phyloP scores from a whole-genome alignment of 495 filamentous ascomycete genomes.

The Monascus purpureus region DNA sequence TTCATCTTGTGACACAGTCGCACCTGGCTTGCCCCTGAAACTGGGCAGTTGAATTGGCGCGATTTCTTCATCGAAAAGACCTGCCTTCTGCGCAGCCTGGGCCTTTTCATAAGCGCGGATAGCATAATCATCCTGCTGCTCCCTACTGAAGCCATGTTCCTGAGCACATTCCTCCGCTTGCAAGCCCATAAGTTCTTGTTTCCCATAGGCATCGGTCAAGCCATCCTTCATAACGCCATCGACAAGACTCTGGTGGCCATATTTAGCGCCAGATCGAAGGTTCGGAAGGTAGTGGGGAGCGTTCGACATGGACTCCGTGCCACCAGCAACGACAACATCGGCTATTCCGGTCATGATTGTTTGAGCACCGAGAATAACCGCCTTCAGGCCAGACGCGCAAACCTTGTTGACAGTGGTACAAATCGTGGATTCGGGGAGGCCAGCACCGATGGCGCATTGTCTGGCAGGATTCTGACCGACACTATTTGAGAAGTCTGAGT shows the following conservation, averaged over 20 bases:
- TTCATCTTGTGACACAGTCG: constrained; percentile 73
- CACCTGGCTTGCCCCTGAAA: constrained; percentile 75
- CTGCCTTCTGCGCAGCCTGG: constrained; percentile 64
- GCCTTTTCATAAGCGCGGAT: constrained; percentile 86
- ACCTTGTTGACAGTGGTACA: constrained; percentile 98
- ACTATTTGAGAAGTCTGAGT: constrained; percentile 31
- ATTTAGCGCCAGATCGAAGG: constrained; percentile 74
- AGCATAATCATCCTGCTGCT: constrained; percentile 85
- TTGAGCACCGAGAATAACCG: constrained; percentile 87
- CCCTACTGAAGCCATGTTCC: constrained; percentile 67
- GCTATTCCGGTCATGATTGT: constrained; percentile 93
- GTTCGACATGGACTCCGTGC: constrained; percentile 96
- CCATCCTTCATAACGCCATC: constrained; percentile 90
- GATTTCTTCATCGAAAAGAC: constrained; percentile 74
- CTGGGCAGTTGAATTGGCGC: constrained; percentile 77
- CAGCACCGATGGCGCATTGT: constrained; percentile 81
- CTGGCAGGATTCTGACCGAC: constrained; percentile 93
- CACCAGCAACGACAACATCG: constrained; percentile 78
- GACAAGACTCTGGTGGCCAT: constrained; percentile 70
- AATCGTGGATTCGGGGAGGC: constrained; percentile 61
- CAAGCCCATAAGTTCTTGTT: constrained; percentile 88
- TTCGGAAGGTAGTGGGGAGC: constrained; percentile 88
- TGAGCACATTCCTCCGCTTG: constrained; percentile 81
- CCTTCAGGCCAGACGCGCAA: constrained; percentile 87
- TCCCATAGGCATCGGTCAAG: constrained; percentile 77